Base-by-base conservation (phyloP, 2,329 filamentous ascomycete genomes). In the Furcasterigmium furcatum region DNA sequence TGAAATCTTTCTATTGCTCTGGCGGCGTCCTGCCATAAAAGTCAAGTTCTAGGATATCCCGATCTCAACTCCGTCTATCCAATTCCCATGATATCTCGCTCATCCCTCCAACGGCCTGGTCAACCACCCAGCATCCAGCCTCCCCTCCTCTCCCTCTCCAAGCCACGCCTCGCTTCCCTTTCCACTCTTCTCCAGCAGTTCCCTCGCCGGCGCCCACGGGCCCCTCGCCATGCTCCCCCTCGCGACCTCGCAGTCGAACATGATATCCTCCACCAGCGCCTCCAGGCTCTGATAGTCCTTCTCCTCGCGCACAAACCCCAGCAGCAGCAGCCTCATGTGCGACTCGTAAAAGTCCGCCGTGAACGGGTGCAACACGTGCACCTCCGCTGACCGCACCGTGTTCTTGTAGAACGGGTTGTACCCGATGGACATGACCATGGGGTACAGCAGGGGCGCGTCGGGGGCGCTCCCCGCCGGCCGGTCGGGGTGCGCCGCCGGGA, bases 361-460 rank as follows among this genome's bases (percentile, higher is more conserved):
- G 63, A 96, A 95, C 36, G 74, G 65, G 59, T 89, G 84, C 66
- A 99, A 79, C 45, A 99, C 80, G 70, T 96, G 91, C 46, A 95
- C 91, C 75, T 96, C 91, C 61, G 94, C 91, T 51, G 82, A 89
- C 51, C 89, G 84, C 39, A 88, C 82, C 5, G 79, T 84, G 75
- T 99, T 97, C 64, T 91, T 91, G 78, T 96, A 99, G 70, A 91
- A 97, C 0, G 94, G 94, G 68, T 97, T 99, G 79, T 91, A 97
- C 38, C 94, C 94, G 54, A 96, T 92, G 50, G 84, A 89, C 85
- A 96, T 88, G 54, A 95, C 91, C 79, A 95, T 94, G 1, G 89
- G 89, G 66, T 85, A 89, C 46, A 94, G 73, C 52, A 52, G 62
- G 51, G 29, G 50, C 57, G 53, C 57, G 55, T 46, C 56, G 58